Evolutionary conservation across 257 asterid genomes (phyloP), one percentile per base, ranked within the genome.

Genomic region (Plectranthus barbatus): DNA sequence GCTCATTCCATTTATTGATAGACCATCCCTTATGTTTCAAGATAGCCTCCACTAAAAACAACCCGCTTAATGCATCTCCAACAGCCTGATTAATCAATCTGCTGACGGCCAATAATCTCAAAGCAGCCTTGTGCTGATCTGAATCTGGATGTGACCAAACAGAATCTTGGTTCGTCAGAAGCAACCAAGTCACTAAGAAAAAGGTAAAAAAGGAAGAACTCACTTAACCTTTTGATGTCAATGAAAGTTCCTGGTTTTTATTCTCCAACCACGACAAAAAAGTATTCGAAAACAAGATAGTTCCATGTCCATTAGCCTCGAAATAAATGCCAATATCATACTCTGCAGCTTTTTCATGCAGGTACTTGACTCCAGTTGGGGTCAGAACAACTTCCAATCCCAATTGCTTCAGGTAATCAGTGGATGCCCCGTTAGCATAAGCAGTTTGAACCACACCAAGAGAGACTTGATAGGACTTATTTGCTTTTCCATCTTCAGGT

Each of bases 241-340:
- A 75, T 19, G 77, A 70, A 67, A 86, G 86, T 54, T 77, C 83
- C 64, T 60, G 71, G 68, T 64, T 74, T 74, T 68, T 75, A 41
- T 10, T 56, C 72, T 85, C 91, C 79, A 93, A 80, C 91, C 83
- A 76, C 66, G 75, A 46, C 1, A 87, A 52, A 69, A 81, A 82
- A 26, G 68, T 36, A 67, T 90, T 95, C 2, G 97, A 85, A 78
- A 93, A 93, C 82, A 90, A 77, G 75, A 93, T 67, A 63, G 97
- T 93, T 73, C 97, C 99, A 58, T 93, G 99, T 68, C 99, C 99
- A 76, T 93, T 93, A 56, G 96, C 99, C 80, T 93, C 99, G 48
- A 90, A 87, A 74, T 90, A 93, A 68, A 93, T 82, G 55, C 99
- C 97, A 62, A 90, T 74, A 63, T 93, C 99, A 63, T 68, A 90